A percentile compares a stretch with the other conserved stretches of the same genome.
Evolutionary conservation across 768 basidiomycete species (phyloP).

Genomic region (Termitomyces eurrhizus): DNA sequence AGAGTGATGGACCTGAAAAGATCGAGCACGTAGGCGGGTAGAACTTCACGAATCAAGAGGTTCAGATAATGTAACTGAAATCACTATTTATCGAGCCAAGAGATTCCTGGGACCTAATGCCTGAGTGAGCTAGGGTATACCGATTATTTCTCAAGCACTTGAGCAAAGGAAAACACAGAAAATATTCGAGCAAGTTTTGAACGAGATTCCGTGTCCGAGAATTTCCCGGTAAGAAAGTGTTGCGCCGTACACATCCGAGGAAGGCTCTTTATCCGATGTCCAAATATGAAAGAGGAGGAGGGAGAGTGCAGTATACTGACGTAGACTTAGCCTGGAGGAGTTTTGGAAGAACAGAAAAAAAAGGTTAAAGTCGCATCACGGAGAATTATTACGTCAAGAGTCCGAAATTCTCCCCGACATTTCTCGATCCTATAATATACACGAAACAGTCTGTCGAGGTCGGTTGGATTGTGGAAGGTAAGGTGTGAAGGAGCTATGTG

Average conservation of each 20-base stretch:
- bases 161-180: not conserved
- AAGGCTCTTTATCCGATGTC: not conserved
- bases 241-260: not conserved
- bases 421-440: not conserved
- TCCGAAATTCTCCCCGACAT: conserved; percentile 18
- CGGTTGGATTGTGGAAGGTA: not conserved
- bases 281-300: not conserved
- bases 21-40: not conserved
- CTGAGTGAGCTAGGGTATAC: not conserved
- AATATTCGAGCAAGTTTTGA: not conserved
- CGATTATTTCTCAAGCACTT: not conserved
- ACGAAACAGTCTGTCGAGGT: not conserved
- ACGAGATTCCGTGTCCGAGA: not conserved
- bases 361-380: conserved; percentile 7
- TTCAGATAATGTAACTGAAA: not conserved
- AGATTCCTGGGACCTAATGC: not conserved
- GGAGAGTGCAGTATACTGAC: not conserved
- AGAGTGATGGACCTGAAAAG: not conserved
- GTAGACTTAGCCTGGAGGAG: not conserved
- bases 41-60: not conserved
- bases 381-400: conserved; percentile 5
- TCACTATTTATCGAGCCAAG: not conserved
- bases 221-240: not conserved
- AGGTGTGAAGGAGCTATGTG: not conserved
- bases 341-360: not conserved